Evolutionary conservation across 2,329 filamentous ascomycete genomes (phyloP), one percentile per base, ranked within the genome.

Genomic region (Sclerotinia trifoliorum): DNA sequence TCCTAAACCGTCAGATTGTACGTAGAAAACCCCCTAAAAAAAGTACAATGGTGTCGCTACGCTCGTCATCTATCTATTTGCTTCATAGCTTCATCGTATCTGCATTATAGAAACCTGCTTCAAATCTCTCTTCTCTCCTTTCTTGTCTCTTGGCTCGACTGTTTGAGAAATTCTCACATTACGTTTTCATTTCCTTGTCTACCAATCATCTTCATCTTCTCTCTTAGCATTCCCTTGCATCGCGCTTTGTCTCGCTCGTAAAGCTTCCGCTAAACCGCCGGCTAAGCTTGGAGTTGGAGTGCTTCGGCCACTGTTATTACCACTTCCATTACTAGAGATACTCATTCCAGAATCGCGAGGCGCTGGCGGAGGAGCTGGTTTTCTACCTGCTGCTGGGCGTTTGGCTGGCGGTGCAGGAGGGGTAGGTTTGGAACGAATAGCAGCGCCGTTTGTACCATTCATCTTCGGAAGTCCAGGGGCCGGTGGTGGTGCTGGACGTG

Each of bases 241-340:
- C 75, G 85, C 87, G 75, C 89, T 88, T 81, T 94, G 90, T 74
- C 92, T 84, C 55, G 90, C 90, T 74, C 91, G 81, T 74, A 95
- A 80, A n/a, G 91, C 91, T 77, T 94, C 91, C 2, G 92, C 92
- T 73, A 95, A 80, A 57, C 90, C 91, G 61, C 90, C 90, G 4
- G 87, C 89, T 70, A 93, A 78, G 77, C 89, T 91, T 19, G 89
- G 86, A 49, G 86, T 93, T 4, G 90, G 90, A 5, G 90, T 93
- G 73, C 88, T 90, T 51, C 90, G 86, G 74, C 90, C 92, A 65
- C 85, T 84, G 62, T 82, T 86, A 66, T 77, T 85, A 72, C 80
- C 86, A 79, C 81, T 88, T 72, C 76, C 75, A 49, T 71, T 76
- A 21, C 82, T 84, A 71, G 87, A 86, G 67, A 88, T 78, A 72